Percentiles rank a stretch among this genome's conserved stretches.
Evolutionary conservation across 2,329 filamentous ascomycete genomes (phyloP).

Genomic region (Leptographium lundbergii): DNA sequence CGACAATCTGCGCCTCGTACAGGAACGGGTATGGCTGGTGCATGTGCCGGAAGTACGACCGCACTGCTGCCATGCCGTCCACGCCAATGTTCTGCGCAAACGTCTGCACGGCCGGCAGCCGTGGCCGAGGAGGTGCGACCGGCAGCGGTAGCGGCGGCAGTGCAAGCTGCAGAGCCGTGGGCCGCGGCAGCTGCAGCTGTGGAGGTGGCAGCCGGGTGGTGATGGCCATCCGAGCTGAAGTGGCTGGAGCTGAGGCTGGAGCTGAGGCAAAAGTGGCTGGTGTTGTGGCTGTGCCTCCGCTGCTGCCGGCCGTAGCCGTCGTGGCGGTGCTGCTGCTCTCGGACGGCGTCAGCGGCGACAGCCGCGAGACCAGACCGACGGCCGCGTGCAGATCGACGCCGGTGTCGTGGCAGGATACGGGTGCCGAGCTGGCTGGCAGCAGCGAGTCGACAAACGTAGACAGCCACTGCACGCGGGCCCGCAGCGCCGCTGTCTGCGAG

Average conservation of each 20-base stretch:
- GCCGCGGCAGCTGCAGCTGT: too few species aligned
- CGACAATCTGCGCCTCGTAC: conserved; percentile 22
- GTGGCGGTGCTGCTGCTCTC: too few species aligned
- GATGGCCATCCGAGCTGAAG: too few species aligned
- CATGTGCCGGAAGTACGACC: conserved; percentile 32
- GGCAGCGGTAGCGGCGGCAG: not conserved
- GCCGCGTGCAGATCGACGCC: conserved; percentile 8
- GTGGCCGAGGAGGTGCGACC: not conserved
- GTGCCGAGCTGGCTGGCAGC: conserved; percentile 14
- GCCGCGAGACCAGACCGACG: too few species aligned
- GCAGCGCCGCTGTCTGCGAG: conserved; percentile 24
- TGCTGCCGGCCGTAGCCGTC: too few species aligned
- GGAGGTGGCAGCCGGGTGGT: too few species aligned
- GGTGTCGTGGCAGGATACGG: conserved; percentile 24
- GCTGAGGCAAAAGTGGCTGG: too few species aligned
- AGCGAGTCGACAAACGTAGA: conserved; percentile 23
- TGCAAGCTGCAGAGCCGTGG: too few species aligned
- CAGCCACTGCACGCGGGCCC: conserved; percentile 27
- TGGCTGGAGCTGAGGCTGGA: too few species aligned
- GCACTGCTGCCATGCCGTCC: conserved; percentile 18
- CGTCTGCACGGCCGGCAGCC: conserved; percentile 1
- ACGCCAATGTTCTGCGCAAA: conserved; percentile 1
- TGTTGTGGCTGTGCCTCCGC: too few species aligned
- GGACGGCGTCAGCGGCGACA: too few species aligned
- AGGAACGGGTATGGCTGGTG: conserved; percentile 33